phyloP scores from a whole-genome alignment of 805 yeast genomes.

The Grigorovia jiainica region DNA sequence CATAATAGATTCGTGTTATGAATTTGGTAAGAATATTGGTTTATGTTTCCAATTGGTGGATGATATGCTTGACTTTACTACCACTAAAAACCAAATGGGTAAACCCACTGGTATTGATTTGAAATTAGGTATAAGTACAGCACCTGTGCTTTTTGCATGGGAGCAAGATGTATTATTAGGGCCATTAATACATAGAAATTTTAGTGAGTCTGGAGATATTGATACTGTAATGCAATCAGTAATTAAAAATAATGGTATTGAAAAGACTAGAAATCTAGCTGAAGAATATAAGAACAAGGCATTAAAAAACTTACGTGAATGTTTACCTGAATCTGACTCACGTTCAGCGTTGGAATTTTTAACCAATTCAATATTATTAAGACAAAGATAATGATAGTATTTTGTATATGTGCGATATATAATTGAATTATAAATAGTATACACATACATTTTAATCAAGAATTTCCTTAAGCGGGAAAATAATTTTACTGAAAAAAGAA shows the following conservation, averaged over 20 bases:
- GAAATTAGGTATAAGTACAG: conserved; percentile 90
- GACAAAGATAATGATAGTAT: conserved; percentile 46
- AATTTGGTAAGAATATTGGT: conserved; percentile 88
- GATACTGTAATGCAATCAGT: conserved; percentile 75
- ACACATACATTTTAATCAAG: no score
- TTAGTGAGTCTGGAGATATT: conserved; percentile 72
- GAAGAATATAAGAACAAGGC: conserved; percentile 71
- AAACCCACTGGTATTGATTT: conserved; percentile 96
- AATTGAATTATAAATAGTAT: background rate
- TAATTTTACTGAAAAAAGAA: no score
- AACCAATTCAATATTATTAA: conserved; percentile 73
- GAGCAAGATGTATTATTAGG: conserved; percentile 77
- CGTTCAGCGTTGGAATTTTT: conserved; percentile 78
- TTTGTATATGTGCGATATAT: no score
- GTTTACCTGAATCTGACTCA: conserved; percentile 81
- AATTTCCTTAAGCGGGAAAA: no score
- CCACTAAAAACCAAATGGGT: conserved; percentile 76
- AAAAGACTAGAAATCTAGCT: conserved; percentile 67
- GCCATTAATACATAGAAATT: conserved; percentile 72
- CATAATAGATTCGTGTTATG: conserved; percentile 77
- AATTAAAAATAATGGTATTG: conserved; percentile 59
- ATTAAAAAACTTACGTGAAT: conserved; percentile 49
- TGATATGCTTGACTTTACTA: conserved; percentile 90
- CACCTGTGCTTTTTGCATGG: conserved; percentile 95
- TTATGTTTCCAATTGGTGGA: conserved; percentile 94